Percentiles rank a stretch among this genome's conserved stretches.
Evolutionary conservation across 345 rosid species (phyloP).

Genomic region (Populus pruinosa): DNA sequence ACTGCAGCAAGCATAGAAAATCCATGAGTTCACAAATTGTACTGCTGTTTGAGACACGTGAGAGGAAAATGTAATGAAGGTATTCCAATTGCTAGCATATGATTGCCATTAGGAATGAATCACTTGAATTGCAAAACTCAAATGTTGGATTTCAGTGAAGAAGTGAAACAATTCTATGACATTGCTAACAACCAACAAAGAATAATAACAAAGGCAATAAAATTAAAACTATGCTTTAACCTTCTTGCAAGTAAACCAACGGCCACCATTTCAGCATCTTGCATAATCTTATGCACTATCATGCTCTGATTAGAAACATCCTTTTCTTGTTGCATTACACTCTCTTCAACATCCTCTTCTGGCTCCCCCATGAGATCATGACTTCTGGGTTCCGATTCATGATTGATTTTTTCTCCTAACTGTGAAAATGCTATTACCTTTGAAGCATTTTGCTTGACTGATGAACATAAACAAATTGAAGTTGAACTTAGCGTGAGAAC

Average conservation of each 20-base stretch:
- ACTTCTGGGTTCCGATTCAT: constrained; percentile 14
- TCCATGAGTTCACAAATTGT: too few relatives aligned
- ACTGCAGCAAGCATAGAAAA: too few relatives aligned
- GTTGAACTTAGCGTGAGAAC: neutral
- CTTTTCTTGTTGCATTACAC: constrained; percentile 22
- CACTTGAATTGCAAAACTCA: neutral
- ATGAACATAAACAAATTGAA: neutral
- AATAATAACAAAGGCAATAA: constrained; percentile 5
- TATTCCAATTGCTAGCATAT: neutral
- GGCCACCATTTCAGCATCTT: constrained; percentile 61
- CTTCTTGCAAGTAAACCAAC: constrained; percentile 61
- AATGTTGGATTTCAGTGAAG: neutral
- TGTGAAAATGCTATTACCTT: constrained; percentile 18
- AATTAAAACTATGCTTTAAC: constrained; percentile 26
- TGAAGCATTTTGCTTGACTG: neutral
- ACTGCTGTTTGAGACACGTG: too few relatives aligned
- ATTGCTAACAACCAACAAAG: neutral
- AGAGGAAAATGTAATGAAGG: neutral
- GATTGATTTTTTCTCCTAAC: constrained; percentile 29
- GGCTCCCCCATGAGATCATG: constrained; percentile 29
- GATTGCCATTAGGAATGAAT: neutral
- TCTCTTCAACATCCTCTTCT: constrained; percentile 33
- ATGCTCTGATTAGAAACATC: constrained; percentile 12
- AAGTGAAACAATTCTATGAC: neutral
- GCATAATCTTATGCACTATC: constrained; percentile 28